Evolutionary conservation across 305 asterid genomes (phyloP), one percentile per base, ranked within the genome.

Genomic region (Fraxinus sp.): DNA sequence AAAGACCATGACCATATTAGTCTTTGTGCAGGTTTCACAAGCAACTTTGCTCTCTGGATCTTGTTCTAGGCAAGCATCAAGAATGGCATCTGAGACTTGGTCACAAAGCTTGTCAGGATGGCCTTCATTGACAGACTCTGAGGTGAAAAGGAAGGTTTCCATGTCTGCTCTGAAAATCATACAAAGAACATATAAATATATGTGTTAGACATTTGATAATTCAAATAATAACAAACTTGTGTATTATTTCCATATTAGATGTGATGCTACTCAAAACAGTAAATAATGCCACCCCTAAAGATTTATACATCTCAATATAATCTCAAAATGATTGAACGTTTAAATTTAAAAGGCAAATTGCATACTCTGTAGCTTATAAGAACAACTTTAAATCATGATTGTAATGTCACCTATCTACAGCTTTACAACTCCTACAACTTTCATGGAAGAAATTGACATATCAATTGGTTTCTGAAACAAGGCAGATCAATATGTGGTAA

Each of bases 21-120:
- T 84, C 82, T 84, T 84, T 26, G 87, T 80, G 84, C 87, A 84
- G 26, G 87, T 80, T 74, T 84, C 87, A 70, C 87, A 84, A 35
- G 87, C 87, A 80, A 84, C 87, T 70, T 85, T 85, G 82, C 87
- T 85, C 80, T 85, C 87, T 7, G 85, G 85, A 36, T 85, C 87
- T 74, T 85, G 85, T 78, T 78, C 87, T 4, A 85, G 83, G 83
- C 87, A 85, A 78, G 87, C 87, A 26, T 85, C 87, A 28, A 85
- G 87, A 72, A 85, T 85, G 80, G 87, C 87, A 64, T 85, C 87
- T 2, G 87, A 85, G 55, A 85, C 87, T 80, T 85, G 87, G 77
- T 85, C 87, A 13, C 87, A 85, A 1, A 85, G 84, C 87, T 84
- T 84, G 73, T 84, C 87, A 20, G 87, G 87, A 26, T 84, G 87